phyloP scores from a whole-genome alignment of 768 basidiomycete species.

The Kwoniella dejecticola region DNA sequence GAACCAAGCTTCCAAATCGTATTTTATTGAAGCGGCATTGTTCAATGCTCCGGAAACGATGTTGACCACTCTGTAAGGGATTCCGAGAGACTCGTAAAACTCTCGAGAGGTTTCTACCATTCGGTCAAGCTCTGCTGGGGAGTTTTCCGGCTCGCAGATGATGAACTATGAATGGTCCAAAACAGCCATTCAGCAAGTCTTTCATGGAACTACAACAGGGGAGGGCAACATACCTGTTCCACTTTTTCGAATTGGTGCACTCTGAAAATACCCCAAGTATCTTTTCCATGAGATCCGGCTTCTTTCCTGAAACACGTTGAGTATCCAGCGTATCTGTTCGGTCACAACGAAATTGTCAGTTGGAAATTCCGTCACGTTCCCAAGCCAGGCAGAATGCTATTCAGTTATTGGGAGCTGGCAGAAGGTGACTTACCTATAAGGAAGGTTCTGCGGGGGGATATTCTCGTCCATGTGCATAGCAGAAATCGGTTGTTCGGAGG shows the following conservation, averaged over 20 bases:
- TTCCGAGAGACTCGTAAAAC: conserved; percentile 91
- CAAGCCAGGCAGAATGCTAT: too few relatives aligned
- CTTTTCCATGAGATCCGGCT: conserved; percentile 93
- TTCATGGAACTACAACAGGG: neutral
- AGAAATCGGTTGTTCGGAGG: conserved; percentile 98
- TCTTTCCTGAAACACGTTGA: conserved; percentile 98
- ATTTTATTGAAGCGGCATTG: conserved; percentile 94
- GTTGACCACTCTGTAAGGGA: conserved; percentile 88
- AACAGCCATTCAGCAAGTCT: neutral
- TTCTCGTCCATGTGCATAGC: conserved; percentile 94
- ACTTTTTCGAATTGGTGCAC: conserved; percentile 99
- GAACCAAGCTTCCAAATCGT: conserved; percentile 98
- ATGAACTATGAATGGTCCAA: conserved; percentile 67
- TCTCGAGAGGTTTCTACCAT: conserved; percentile 89
- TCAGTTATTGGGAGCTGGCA: too few relatives aligned
- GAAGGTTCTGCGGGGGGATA: conserved; percentile 93
- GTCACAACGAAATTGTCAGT: too few relatives aligned
- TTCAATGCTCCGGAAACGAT: conserved; percentile 97
- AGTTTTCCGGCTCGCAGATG: conserved; percentile 90
- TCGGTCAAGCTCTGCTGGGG: conserved; percentile 87
- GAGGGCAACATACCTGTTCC: conserved; percentile 62
- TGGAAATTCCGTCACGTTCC: too few relatives aligned
- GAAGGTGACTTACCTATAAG: conserved; percentile 73
- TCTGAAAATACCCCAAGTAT: conserved; percentile 99
- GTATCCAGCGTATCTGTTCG: conserved; percentile 61